These are phyloP conservation scores for Mucor circinelloides DNA, from an alignment of 371 early-diverging fungal genomes.

Conservation along the genomic window DNA sequence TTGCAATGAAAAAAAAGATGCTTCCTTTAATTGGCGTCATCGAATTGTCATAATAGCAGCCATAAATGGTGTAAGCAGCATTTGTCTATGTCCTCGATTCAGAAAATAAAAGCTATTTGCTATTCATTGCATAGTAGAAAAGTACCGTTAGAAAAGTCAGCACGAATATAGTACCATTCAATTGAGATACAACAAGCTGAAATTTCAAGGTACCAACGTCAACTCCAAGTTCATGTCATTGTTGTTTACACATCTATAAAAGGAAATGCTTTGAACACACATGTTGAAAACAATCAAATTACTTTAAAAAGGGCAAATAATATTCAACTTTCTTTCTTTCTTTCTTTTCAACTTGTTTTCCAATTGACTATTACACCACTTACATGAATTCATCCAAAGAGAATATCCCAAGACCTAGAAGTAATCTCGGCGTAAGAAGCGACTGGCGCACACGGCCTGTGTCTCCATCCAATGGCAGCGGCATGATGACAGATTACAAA, in stretches of 20 bases:
- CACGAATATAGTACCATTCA: no score
- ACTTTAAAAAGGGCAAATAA: neutral
- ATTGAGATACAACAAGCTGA: neutral
- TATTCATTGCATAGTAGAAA: no score
- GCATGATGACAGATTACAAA: neutral
- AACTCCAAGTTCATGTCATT: neutral
- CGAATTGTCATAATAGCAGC: no score
- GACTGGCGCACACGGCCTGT: conserved; percentile 12
- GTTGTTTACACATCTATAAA: neutral
- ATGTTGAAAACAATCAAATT: neutral
- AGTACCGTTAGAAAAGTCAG: no score
- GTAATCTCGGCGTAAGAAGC: neutral
- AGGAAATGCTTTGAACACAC: neutral
- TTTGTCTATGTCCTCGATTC: no score
- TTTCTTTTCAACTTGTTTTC: neutral
- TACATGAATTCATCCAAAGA: neutral
- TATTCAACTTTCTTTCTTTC: neutral
- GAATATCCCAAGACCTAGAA: neutral
- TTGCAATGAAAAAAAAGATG: no score
- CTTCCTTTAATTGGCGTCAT: no score
- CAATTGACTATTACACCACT: neutral
- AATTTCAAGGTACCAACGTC: no score
- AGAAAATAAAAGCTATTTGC: no score
- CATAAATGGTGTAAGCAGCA: no score
- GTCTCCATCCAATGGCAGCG: conserved; percentile 10